phyloP scores from a whole-genome alignment of 257 asterid genomes.

The Eucommia ulmoides region DNA sequence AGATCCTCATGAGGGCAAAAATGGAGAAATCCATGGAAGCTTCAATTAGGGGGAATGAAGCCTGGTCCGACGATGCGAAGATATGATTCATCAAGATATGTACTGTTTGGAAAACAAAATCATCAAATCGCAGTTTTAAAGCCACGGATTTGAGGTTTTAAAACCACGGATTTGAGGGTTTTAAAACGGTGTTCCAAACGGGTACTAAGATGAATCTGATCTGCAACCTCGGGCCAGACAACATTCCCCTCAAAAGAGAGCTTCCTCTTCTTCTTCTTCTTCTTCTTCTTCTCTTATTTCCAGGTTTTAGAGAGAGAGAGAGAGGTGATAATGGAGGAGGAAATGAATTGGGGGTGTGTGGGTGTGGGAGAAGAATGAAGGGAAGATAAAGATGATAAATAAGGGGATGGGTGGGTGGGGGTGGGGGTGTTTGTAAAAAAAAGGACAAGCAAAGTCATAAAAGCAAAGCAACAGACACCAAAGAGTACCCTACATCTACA shows the following conservation, averaged over 20 bases:
- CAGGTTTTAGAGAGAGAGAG: conserved; percentile 5
- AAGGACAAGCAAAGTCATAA: conserved; percentile 60
- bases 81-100: conserved; percentile 19
- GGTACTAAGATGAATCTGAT: too few relatives aligned
- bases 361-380: neutral
- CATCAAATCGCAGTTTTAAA: too few relatives aligned
- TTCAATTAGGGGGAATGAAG: conserved; percentile 95
- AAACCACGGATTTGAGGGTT: too few relatives aligned
- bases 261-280: conserved; percentile 19
- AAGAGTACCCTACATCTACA: conserved; percentile 22
- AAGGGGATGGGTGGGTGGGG: conserved; percentile 32
- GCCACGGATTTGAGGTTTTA: too few relatives aligned
- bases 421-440: conserved; percentile 15
- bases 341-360: conserved; percentile 6
- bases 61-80: conserved; percentile 94
- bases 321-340: neutral
- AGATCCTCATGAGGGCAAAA: neutral
- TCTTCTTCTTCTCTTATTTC: neutral
- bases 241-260: conserved; percentile 86
- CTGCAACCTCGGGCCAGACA: conserved; percentile 99
- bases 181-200: too few relatives aligned
- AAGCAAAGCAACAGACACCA: conserved; percentile 39
- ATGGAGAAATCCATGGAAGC: conserved; percentile 28
- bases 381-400: conserved; percentile 27
- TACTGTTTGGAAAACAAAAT: too few relatives aligned